Base-by-base conservation (phyloP, 1,284 basidiomycete species). In the Pseudozyma tsukubaensis region DNA sequence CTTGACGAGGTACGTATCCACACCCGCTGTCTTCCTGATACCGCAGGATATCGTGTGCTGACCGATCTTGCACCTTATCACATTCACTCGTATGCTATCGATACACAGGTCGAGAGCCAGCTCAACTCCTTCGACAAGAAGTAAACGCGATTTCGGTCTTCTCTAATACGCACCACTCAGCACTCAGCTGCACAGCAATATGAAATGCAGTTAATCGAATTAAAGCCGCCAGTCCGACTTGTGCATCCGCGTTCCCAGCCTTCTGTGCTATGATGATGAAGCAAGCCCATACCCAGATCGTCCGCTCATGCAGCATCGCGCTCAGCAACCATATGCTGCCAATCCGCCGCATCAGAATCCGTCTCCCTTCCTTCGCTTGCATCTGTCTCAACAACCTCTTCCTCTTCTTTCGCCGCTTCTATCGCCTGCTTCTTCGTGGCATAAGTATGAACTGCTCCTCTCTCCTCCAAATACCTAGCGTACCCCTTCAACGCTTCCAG, bases 111-210 rank as follows among this genome's bases (percentile, higher is more conserved):
- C 59, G 59, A 72, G 60, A 55, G 47, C 58, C 74, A 78, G 68
- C 64, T 79, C 69, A 59, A 74, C 59, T 69, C 71, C 59, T 55
- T 72, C 40, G 77, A 77, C 47, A 74, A 77, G 71, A 76, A 76
- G 73, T 76, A 63, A 68, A 14, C 44, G 5, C 21, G 29, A 37
- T n/a, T 39, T 21, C 36, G 36, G 16, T 24, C 8, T 14, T 12
- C 13, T 29, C 34, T 21, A 29, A 19, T 8, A 37, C 37, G 34
- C 13, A 19, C 18, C 36, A 45, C 14, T 54, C 67, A 64, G 61
- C 50, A 18, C 61, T 64, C 19, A 21, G 21, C 21, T 13, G 14
- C 44, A 13, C n/a, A 43, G n/a, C 42, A 43, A 16, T 18, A 43
- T 24, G 58, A 29, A 51, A 62, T 63, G 50, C 39, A 49, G 56